Conservation (phyloP, 805 yeast species). For the Millerago galiae region DNA sequence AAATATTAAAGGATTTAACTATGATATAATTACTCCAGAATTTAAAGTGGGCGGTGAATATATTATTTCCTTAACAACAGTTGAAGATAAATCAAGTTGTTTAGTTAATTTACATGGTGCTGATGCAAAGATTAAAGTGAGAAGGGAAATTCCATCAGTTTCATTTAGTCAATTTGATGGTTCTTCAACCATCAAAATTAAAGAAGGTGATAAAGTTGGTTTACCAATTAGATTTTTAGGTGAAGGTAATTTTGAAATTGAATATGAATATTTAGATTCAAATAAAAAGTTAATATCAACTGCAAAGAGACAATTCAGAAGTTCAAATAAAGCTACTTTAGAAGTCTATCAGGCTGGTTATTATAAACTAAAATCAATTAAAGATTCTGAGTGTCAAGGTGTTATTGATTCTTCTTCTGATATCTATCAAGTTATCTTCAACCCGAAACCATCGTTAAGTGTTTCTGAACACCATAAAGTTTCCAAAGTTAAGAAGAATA, state of each 20-base stretch:
- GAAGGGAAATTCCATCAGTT: conserved; percentile 61
- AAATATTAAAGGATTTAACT: conserved; percentile 31
- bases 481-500: conserved; percentile 15
- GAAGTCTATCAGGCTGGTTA: conserved; percentile 38
- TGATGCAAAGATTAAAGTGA: conserved; percentile 61
- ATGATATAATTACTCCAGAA: conserved; percentile 45
- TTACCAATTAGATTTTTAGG: conserved; percentile 61
- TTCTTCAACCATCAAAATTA: conserved; percentile 35
- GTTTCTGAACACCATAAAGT: conserved; percentile 30
- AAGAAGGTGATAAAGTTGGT: conserved; percentile 52
- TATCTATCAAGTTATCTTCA: conserved; percentile 35
- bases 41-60: conserved; percentile 69
- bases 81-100: conserved; percentile 75
- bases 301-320: conserved; percentile 14
- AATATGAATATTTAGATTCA: conserved; percentile 27
- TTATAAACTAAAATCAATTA: conserved; percentile 38
- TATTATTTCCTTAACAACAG: conserved; percentile 53
- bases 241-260: conserved; percentile 43
- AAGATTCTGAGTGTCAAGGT: conserved; percentile 49
- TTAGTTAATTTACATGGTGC: conserved; percentile 58
- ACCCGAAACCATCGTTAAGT: conserved; percentile 39
- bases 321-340: conserved; percentile 28
- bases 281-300: conserved; percentile 24
- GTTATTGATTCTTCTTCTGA: conserved; percentile 27
- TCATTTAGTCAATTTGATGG: conserved; percentile 35